A percentile compares a stretch with the other conserved stretches of the same genome.
Evolutionary conservation across 805 yeast genomes (phyloP).

Genomic region (Candida berthetii): DNA sequence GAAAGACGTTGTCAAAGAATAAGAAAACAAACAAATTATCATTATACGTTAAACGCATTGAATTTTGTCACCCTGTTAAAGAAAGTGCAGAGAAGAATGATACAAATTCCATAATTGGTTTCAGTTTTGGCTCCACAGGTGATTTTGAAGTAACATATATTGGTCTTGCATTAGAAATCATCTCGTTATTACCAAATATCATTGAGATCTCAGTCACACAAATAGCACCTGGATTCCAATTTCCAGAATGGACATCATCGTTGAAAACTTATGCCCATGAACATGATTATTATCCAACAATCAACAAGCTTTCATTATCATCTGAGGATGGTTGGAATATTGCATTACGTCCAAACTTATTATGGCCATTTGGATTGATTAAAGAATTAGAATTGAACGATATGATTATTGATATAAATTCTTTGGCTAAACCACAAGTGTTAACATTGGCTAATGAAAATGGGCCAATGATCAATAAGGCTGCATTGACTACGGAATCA

Average conservation of each 20-base stretch:
- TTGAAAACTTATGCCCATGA: constrained; percentile 18
- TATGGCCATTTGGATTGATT: constrained; percentile 39
- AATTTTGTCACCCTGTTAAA: constrained; percentile 12
- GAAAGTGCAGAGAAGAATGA: constrained; percentile 6
- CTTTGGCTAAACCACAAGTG: constrained; percentile 23
- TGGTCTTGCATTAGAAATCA: constrained; percentile 31
- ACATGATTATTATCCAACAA: constrained; percentile 17
- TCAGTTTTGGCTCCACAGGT: constrained; percentile 10
- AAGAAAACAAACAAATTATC: constrained; percentile 17
- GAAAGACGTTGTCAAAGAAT: constrained; percentile 29
- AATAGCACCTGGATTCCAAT: constrained; percentile 44
- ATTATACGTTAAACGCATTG: constrained; percentile 13
- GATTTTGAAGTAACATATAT: constrained; percentile 22
- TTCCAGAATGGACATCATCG: constrained; percentile 24
- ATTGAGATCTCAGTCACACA: constrained; percentile 33
- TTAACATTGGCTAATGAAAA: constrained; percentile 17
- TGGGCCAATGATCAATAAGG: constrained; percentile 15
- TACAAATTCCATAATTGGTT: constrained; percentile 16
- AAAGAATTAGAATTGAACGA: constrained; percentile 37
- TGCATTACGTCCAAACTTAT: constrained; percentile 40
- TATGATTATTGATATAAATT: constrained; percentile 40
- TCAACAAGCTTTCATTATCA: constrained; percentile 29
- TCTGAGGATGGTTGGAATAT: constrained; percentile 47
- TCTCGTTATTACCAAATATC: constrained; percentile 42
- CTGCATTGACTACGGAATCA: constrained; percentile 11